phyloP scores from a whole-genome alignment of 1,139 yeast genomes.

The Debaryomycetaceae sp. region DNA sequence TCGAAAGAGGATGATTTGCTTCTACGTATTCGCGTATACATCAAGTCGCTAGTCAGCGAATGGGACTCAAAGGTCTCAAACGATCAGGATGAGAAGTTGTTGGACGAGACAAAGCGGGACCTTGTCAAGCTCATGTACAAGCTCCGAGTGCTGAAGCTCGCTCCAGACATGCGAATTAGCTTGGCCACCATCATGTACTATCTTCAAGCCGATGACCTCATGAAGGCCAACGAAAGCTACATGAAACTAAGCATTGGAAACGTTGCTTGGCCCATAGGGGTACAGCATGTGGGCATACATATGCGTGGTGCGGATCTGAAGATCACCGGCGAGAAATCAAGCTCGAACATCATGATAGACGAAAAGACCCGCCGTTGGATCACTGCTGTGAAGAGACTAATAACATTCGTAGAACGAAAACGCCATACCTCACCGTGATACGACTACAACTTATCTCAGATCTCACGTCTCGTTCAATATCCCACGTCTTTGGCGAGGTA shows the following conservation, averaged over 20 bases:
- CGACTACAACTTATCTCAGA: not conserved
- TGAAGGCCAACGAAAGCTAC: constrained; percentile 65
- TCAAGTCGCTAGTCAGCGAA: constrained; percentile 40
- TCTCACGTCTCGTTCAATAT: too few species aligned
- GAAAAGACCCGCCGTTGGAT: constrained; percentile 78
- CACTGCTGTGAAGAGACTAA: constrained; percentile 65
- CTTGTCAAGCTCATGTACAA: constrained; percentile 59
- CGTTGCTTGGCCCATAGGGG: constrained; percentile 93
- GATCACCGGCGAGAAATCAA: constrained; percentile 35
- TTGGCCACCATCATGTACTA: constrained; percentile 59
- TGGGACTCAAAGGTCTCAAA: constrained; percentile 35
- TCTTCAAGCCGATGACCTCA: constrained; percentile 52
- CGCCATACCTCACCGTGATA: not conserved
- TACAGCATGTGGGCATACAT: constrained; percentile 75
- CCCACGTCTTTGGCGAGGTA: too few species aligned
- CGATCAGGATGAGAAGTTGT: constrained; percentile 12
- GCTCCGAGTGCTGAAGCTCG: constrained; percentile 48
- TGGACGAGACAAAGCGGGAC: constrained; percentile 56
- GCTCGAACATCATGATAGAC: constrained; percentile 76
- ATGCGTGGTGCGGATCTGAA: constrained; percentile 54
- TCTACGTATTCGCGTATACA: constrained; percentile 44
- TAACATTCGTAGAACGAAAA: constrained; percentile 49
- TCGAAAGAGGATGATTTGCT: constrained; percentile 25
- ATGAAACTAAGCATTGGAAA: constrained; percentile 79
- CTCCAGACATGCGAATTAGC: constrained; percentile 46